A percentile compares a stretch with the other conserved stretches of the same genome.
Evolutionary conservation across 1,139 yeast species (phyloP).

Genomic region (Geotrichum aggregatum): DNA sequence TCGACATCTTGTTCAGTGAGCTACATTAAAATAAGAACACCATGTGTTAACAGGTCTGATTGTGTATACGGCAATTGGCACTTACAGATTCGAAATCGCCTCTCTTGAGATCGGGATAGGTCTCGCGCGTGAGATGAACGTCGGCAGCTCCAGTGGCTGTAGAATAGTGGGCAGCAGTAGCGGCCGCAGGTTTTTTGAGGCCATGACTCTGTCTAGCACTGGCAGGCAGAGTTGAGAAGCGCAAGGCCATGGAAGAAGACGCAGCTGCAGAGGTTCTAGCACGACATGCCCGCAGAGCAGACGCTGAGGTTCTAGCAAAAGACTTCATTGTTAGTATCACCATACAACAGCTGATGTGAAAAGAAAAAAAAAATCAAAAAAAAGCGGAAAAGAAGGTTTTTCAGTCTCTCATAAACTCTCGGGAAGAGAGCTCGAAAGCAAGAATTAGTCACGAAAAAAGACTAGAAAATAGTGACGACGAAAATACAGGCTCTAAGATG

Average conservation of each 20-base stretch:
- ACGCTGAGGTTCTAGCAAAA: slow-evolving; percentile 1
- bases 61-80: not conserved
- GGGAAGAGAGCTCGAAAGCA: no score
- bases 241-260: not conserved
- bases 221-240: not conserved
- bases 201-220: no score
- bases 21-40: slow-evolving; percentile 31
- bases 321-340: not conserved
- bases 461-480: no score
- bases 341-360: not conserved
- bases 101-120: slow-evolving; percentile 31
- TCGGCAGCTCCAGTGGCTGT: not conserved
- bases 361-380: not conserved
- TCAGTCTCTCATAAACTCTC: no score
- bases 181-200: not conserved
- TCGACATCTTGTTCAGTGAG: slow-evolving; percentile 57
- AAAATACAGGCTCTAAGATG: no score
- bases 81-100: slow-evolving; percentile 20
- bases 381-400: not conserved
- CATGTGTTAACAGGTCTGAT: no score
- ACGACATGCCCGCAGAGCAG: slow-evolving; percentile 3
- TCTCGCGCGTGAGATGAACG: slow-evolving; percentile 35
- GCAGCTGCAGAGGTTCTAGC: not conserved
- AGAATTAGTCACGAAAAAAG: no score
- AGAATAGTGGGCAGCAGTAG: not conserved